These are phyloP conservation scores for Amanita jacksonii DNA, from an alignment of 768 basidiomycete genomes.

Conservation along the genomic window DNA sequence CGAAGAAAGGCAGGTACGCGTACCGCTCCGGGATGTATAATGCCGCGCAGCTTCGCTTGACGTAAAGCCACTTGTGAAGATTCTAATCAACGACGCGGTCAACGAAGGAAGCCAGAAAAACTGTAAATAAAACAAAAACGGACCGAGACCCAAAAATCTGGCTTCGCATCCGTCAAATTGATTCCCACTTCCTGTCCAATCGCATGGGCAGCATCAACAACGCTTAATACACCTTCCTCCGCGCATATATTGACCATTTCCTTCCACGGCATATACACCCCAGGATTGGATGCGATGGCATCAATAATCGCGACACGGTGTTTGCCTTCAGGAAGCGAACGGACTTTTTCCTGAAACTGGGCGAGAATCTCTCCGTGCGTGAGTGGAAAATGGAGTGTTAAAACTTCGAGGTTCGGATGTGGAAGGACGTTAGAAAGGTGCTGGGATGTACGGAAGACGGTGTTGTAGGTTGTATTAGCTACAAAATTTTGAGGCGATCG, in stretches of 20 bases:
- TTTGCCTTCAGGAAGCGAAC: constrained; percentile 22
- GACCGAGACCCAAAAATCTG: constrained; percentile 73
- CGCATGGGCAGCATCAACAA: constrained; percentile 73
- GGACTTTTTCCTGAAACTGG: constrained; percentile 29
- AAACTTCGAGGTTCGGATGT: constrained; percentile 38
- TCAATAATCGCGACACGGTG: constrained; percentile 63
- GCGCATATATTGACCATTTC: constrained; percentile 56
- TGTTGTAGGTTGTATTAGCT: constrained; percentile 40
- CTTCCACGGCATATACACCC: constrained; percentile 59
- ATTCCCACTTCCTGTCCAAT: constrained; percentile 63
- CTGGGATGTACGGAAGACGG: constrained; percentile 41
- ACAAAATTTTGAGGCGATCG: too few species aligned
- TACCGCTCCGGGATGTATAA: constrained; percentile 63
- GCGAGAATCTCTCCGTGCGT: constrained; percentile 47
- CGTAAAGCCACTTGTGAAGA: constrained; percentile 75
- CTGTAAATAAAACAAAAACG: constrained; percentile 14
- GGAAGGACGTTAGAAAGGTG: constrained; percentile 48
- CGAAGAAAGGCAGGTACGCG: constrained; percentile 1
- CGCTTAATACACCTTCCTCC: constrained; percentile 48
- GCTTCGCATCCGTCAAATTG: constrained; percentile 40
- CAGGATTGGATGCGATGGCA: constrained; percentile 49
- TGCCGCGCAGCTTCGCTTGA: constrained; percentile 57
- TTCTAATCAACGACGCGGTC: constrained; percentile 32
- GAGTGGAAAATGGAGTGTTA: constrained; percentile 46
- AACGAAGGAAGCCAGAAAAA: not conserved